Evolutionary conservation across 2,329 filamentous ascomycete genomes (phyloP).

Genomic region (Nannizziopsis barbatae): DNA sequence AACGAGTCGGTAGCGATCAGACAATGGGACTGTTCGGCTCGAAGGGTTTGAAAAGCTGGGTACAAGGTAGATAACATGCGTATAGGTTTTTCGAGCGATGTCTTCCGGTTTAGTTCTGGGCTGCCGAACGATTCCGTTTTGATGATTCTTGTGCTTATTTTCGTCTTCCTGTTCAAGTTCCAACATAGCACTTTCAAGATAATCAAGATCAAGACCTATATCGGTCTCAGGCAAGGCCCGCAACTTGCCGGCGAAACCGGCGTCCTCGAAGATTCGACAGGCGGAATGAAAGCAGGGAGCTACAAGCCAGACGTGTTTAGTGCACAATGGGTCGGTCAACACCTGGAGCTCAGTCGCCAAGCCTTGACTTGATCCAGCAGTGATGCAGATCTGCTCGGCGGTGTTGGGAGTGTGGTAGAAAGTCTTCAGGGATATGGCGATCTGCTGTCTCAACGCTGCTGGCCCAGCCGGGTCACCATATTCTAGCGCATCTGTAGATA

Average conservation of each 20-base stretch:
- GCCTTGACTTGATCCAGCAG: slow-evolving; percentile 73
- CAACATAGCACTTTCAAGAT: slow-evolving; percentile 41
- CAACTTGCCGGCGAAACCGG: slow-evolving; percentile 57
- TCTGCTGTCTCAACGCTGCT: not conserved
- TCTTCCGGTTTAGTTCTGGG: no score
- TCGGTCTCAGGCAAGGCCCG: slow-evolving; percentile 63
- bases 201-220: slow-evolving; percentile 60
- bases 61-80: slow-evolving; percentile 75
- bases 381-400: slow-evolving; percentile 41
- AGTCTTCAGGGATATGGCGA: not conserved
- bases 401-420: not conserved
- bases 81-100: not conserved
- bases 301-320: slow-evolving; percentile 64
- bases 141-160: slow-evolving; percentile 35
- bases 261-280: slow-evolving; percentile 68
- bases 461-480: not conserved
- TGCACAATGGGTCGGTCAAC: slow-evolving; percentile 67
- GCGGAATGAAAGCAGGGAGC: slow-evolving; percentile 72
- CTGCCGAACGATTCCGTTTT: not conserved
- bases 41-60: slow-evolving; percentile 83
- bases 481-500: not conserved
- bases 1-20: slow-evolving; percentile 56
- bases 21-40: slow-evolving; percentile 64
- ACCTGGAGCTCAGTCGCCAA: slow-evolving; percentile 64
- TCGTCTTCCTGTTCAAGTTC: slow-evolving; percentile 21